A percentile compares a stretch with the other conserved stretches of the same genome.
Conservation (phyloP, 2,329 filamentous ascomycete species). For the Lecanosticta acicola region DNA sequence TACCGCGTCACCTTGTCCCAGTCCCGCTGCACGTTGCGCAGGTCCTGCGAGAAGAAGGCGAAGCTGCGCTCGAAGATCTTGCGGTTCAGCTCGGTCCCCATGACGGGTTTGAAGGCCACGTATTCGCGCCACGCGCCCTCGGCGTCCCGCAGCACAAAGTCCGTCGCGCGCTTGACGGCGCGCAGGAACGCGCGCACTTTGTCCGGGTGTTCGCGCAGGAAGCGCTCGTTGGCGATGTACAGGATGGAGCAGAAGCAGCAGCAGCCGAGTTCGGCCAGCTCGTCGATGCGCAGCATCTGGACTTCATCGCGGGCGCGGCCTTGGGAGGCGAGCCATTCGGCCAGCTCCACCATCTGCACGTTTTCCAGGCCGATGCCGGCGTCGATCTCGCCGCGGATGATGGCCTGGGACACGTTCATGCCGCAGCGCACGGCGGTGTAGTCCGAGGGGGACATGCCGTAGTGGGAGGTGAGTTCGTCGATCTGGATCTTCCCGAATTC, state of each 20-base stretch:
- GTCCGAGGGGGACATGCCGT: slow-evolving; percentile 65
- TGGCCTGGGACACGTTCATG: slow-evolving; percentile 75
- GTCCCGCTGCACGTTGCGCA: slow-evolving; percentile 69
- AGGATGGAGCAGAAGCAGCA: slow-evolving; percentile 81
- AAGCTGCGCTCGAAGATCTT: slow-evolving; percentile 77
- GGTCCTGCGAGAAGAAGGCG: slow-evolving; percentile 67
- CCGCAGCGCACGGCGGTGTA: slow-evolving; percentile 74
- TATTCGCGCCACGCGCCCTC: slow-evolving; percentile 62
- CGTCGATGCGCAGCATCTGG: slow-evolving; percentile 75
- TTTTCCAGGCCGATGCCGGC: slow-evolving; percentile 74
- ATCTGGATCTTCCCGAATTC: slow-evolving; percentile 75
- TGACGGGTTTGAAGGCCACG: slow-evolving; percentile 64
- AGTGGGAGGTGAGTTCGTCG: slow-evolving; percentile 72
- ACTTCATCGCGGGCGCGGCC: slow-evolving; percentile 61
- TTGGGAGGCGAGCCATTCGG: slow-evolving; percentile 64
- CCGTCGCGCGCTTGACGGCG: slow-evolving; percentile 68
- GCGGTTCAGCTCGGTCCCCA: slow-evolving; percentile 62
- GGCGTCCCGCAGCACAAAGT: slow-evolving; percentile 62
- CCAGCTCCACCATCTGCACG: slow-evolving; percentile 76
- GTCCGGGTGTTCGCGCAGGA: slow-evolving; percentile 60
- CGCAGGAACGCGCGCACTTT: slow-evolving; percentile 63
- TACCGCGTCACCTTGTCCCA: slow-evolving; percentile 74
- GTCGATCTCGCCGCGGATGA: slow-evolving; percentile 66
- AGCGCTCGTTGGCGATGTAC: slow-evolving; percentile 71
- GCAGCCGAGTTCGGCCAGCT: slow-evolving; percentile 72